These are phyloP conservation scores for Lactarius evosmus DNA, from an alignment of 768 basidiomycete genomes.

Conservation along the genomic window DNA sequence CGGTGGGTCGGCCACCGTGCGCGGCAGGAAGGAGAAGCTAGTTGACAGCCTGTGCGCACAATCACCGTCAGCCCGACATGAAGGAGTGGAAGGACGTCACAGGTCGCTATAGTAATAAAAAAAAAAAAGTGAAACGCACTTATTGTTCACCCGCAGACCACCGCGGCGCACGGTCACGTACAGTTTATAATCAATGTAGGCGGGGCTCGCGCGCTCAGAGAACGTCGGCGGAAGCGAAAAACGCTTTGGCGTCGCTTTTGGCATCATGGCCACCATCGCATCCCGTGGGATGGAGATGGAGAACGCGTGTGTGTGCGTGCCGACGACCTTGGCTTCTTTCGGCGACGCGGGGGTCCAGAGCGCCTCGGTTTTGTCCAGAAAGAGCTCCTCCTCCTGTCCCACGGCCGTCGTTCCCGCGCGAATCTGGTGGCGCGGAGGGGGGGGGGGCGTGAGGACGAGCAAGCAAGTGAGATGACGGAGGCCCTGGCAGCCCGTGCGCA, in stretches of 20 bases:
- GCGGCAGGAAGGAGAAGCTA: slow-evolving; percentile 36
- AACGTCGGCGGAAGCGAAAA: slow-evolving; percentile 23
- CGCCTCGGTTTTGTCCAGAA: slow-evolving; percentile 14
- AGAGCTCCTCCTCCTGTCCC: slow-evolving; percentile 22
- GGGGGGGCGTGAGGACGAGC: neutral
- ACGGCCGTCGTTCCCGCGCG: slow-evolving; percentile 14
- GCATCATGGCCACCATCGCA: neutral
- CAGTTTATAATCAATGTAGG: slow-evolving; percentile 55
- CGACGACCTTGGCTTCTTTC: slow-evolving; percentile 8
- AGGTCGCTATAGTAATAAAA: neutral
- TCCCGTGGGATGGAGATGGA: slow-evolving; percentile 17
- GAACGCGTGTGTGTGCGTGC: slow-evolving; percentile 18
- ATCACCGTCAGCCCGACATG: neutral
- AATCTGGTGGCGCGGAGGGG: slow-evolving; percentile 1
- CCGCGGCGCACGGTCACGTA: slow-evolving; percentile 49
- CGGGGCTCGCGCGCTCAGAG: slow-evolving; percentile 46
- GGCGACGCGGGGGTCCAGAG: slow-evolving; percentile 20
- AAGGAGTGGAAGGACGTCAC: neutral
- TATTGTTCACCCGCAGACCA: slow-evolving; percentile 48
- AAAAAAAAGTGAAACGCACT: slow-evolving; percentile 35
- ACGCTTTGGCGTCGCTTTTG: neutral
- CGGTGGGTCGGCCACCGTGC: slow-evolving; percentile 36
- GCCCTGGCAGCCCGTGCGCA: too few species aligned
- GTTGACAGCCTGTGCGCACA: slow-evolving; percentile 34
- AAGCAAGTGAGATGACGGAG: neutral